A percentile compares a stretch with the other conserved stretches of the same genome.
These are phyloP conservation scores for Mycosarcoma mackinlayi DNA, from an alignment of 1,284 basidiomycete genomes.

Conservation along the genomic window DNA sequence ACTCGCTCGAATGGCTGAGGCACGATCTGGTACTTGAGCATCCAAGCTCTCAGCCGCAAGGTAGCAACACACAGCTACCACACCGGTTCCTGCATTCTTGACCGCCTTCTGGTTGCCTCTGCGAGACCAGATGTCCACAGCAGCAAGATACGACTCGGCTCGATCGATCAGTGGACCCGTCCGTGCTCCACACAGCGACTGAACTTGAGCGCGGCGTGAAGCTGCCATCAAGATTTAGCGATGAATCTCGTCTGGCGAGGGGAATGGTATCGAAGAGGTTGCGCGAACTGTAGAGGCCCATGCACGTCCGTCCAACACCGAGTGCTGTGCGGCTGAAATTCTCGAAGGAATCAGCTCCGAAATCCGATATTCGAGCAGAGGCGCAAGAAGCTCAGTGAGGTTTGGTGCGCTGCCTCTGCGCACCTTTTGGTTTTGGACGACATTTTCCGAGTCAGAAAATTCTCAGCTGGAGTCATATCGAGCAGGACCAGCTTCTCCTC, in stretches of 20 bases:
- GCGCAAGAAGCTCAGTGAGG: conserved; percentile 5
- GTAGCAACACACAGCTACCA: conserved; percentile 48
- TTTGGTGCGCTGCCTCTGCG: no score
- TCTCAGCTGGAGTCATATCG: not conserved
- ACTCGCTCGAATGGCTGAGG: conserved; percentile 32
- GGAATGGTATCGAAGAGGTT: not conserved
- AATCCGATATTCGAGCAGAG: conserved; percentile 12
- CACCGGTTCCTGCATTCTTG: conserved; percentile 44
- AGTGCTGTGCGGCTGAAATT: not conserved
- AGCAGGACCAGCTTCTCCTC: conserved; percentile 9
- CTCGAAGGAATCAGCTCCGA: conserved; percentile 11
- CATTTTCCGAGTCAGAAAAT: conserved; percentile 41
- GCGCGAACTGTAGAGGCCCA: conserved; percentile 9
- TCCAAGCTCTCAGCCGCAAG: conserved; percentile 51
- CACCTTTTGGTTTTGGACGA: no score
- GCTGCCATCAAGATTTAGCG: conserved; percentile 27
- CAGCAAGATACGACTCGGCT: conserved; percentile 49
- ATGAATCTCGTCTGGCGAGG: not conserved
- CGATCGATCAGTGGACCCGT: conserved; percentile 44
- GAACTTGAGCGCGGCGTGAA: conserved; percentile 45
- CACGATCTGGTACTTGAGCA: conserved; percentile 17
- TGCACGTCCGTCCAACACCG: conserved; percentile 7
- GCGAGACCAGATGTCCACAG: conserved; percentile 49
- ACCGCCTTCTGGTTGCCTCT: conserved; percentile 47
- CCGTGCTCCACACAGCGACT: conserved; percentile 39